Conservation (phyloP, 2,329 filamentous ascomycete genomes). For the Fusarium drepaniforme region DNA sequence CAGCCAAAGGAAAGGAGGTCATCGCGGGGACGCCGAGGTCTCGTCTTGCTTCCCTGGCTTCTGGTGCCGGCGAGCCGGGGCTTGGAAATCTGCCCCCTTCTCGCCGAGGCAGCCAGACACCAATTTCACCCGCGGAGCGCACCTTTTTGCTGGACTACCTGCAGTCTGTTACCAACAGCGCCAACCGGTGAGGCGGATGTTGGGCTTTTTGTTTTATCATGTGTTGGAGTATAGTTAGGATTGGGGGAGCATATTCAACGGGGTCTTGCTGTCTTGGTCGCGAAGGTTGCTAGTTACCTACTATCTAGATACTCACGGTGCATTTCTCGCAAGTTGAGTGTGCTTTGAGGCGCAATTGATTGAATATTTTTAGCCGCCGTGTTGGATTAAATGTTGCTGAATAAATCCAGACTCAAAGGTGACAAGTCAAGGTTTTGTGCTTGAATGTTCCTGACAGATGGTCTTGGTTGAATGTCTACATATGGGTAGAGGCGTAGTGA, state of each 20-base stretch:
- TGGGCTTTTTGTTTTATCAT: slow-evolving; percentile 19
- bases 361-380: neutral
- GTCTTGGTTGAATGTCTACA: neutral
- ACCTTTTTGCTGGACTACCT: slow-evolving; percentile 83
- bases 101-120: slow-evolving; percentile 62
- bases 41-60: slow-evolving; percentile 59
- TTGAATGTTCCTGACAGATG: neutral
- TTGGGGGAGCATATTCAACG: slow-evolving; percentile 31
- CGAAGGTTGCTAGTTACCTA: slow-evolving; percentile 15
- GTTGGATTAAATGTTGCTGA: neutral
- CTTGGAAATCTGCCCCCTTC: slow-evolving; percentile 43
- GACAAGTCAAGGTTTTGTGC: neutral
- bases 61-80: slow-evolving; percentile 50
- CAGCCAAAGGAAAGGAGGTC: slow-evolving; percentile 41
- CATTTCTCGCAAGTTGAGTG: slow-evolving; percentile 7
- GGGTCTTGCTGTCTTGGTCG: slow-evolving; percentile 33
- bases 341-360: slow-evolving; percentile 3
- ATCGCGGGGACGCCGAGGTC: slow-evolving; percentile 45
- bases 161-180: slow-evolving; percentile 63
- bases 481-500: neutral
- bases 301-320: slow-evolving; percentile 18
- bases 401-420: neutral
- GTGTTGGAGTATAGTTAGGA: slow-evolving; percentile 34
- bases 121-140: slow-evolving; percentile 78
- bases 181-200: slow-evolving; percentile 43